These are phyloP conservation scores for Globisporangium perplexum DNA, from an alignment of 352 stramenopile species.

Conservation along the genomic window DNA sequence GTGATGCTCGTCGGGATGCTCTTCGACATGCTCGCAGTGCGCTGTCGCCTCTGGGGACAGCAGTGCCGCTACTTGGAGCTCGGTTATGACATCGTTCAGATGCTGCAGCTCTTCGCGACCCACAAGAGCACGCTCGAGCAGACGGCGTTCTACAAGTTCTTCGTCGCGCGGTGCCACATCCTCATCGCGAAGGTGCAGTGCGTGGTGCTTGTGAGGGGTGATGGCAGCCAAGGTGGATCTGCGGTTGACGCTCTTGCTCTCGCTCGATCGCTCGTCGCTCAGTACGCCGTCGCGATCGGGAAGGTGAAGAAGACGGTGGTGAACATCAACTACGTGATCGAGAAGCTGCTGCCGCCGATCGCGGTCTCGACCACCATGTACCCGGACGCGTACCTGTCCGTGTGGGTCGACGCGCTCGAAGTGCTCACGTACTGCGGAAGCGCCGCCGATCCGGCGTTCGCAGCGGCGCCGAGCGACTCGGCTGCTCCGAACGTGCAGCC, in stretches of 20 bases:
- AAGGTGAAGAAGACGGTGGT: slow-evolving; percentile 37
- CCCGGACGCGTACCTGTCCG: slow-evolving; percentile 36
- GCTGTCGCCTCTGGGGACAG: slow-evolving; percentile 47
- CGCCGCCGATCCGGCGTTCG: slow-evolving; percentile 16
- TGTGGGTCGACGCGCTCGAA: slow-evolving; percentile 61
- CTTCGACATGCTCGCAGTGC: slow-evolving; percentile 65
- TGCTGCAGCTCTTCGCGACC: slow-evolving; percentile 44
- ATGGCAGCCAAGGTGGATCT: too few relatives aligned
- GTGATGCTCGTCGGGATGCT: slow-evolving; percentile 48
- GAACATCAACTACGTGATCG: slow-evolving; percentile 50
- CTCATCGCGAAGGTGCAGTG: slow-evolving; percentile 68
- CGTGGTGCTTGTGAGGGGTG: too few relatives aligned
- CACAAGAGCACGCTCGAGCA: slow-evolving; percentile 41
- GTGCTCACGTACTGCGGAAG: slow-evolving; percentile 41
- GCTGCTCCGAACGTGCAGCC: slow-evolving; percentile 22
- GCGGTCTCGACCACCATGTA: slow-evolving; percentile 24
- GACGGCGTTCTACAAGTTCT: slow-evolving; percentile 43
- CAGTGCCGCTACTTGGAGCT: slow-evolving; percentile 68
- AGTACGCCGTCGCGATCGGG: slow-evolving; percentile 62
- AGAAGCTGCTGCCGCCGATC: slow-evolving; percentile 38
- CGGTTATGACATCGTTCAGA: slow-evolving; percentile 47
- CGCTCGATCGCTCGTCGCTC: background rate
- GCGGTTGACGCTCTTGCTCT: slow-evolving; percentile 1
- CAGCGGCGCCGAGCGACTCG: slow-evolving; percentile 2
- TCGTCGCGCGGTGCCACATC: slow-evolving; percentile 46